Conservation (phyloP, 2,329 filamentous ascomycete genomes). For the Xylariaceae sp. region DNA sequence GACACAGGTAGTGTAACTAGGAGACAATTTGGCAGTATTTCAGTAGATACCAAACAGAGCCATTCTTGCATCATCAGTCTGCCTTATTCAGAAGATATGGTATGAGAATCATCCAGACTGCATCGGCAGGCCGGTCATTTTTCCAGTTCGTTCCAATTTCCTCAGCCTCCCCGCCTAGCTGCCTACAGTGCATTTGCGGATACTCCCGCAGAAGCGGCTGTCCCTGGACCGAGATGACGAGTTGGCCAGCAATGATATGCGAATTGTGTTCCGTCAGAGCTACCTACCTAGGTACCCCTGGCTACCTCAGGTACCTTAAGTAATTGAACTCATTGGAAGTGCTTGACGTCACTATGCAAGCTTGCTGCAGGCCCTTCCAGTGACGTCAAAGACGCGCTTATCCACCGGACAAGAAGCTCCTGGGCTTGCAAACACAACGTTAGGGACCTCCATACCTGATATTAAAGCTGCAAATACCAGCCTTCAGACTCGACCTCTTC, state of each 20-base stretch:
- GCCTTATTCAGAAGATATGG: constrained; percentile 6
- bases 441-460: too few species aligned
- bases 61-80: neutral
- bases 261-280: constrained; percentile 1
- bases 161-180: neutral
- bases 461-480: constrained; percentile 19
- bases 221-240: constrained; percentile 10
- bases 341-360: constrained; percentile 22
- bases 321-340: too few species aligned
- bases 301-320: too few species aligned
- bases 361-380: constrained; percentile 1
- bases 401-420: constrained; percentile 18
- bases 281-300: too few species aligned
- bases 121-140: neutral
- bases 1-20: neutral
- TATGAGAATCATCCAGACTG: constrained; percentile 7
- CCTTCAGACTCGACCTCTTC: neutral
- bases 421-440: constrained; percentile 7
- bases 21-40: neutral
- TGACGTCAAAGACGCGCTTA: constrained; percentile 31
- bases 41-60: constrained; percentile 22
- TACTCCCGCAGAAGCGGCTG: constrained; percentile 4
- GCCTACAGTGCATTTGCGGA: constrained; percentile 14
- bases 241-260: neutral
- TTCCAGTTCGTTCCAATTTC: neutral